Conservation (phyloP, 2,329 filamentous ascomycete genomes). For the Fusarium caatingaense region DNA sequence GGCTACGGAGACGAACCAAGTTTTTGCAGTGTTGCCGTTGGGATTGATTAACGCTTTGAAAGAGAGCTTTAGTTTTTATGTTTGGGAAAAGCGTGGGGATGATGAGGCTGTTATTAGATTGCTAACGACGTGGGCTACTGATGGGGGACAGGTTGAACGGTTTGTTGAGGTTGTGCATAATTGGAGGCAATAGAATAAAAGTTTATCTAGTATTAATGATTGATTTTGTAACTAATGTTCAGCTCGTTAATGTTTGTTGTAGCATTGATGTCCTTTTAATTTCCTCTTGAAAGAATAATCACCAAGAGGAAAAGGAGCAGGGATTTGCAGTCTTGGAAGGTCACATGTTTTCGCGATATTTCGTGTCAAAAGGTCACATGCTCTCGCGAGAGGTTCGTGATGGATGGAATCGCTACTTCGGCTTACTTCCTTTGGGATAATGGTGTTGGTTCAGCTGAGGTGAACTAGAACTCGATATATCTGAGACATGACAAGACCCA, state of each 20-base stretch:
- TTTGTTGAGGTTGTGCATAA: slow-evolving; percentile 45
- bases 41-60: slow-evolving; percentile 54
- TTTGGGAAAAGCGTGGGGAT: slow-evolving; percentile 58
- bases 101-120: slow-evolving; percentile 56
- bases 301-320: accelerated
- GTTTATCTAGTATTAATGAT: background rate
- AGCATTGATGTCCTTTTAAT: too few relatives aligned
- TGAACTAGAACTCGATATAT: background rate
- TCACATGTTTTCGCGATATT: too few relatives aligned
- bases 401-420: accelerated
- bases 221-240: background rate
- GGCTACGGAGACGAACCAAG: slow-evolving; percentile 63
- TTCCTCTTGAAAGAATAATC: too few relatives aligned
- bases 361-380: background rate
- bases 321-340: background rate
- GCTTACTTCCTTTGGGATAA: background rate
- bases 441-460: accelerated
- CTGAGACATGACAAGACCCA: background rate
- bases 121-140: slow-evolving; percentile 64
- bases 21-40: slow-evolving; percentile 59
- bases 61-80: slow-evolving; percentile 59
- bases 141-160: slow-evolving; percentile 54
- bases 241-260: background rate
- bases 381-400: accelerated
- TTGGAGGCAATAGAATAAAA: slow-evolving; percentile 20